Base-by-base conservation (phyloP, 179 eudicot genomes). In the Heliamphora pulchella region DNA sequence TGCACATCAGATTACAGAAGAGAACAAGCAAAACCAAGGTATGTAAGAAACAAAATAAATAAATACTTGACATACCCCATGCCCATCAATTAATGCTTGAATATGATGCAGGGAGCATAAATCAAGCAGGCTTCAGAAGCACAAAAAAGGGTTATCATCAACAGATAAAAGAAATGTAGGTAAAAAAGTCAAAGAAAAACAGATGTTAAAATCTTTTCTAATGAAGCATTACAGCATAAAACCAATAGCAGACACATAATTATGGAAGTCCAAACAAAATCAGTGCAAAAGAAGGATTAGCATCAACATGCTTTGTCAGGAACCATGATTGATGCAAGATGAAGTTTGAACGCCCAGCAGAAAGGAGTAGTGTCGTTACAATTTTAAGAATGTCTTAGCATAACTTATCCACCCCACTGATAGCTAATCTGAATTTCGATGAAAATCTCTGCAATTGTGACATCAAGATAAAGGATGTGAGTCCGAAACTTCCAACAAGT, bases 401-500 rank as follows among this genome's bases (percentile, higher is more conserved):
- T 53, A 78, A 50, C 73, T 71, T 62, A 77, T 81, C 64, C 58
- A 51, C 44, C 39, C 57, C 62, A 59, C 71, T 70, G 61, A 59
- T 22, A 8, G 39, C 59, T n/a, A 47, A 72, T 71, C 73, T 57
- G 76, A 61, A 66, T 17, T 20, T 74, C 77, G 13, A 39, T 44
- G 80, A 86, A 82, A 80, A 78, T 85, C 87, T 85, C 96, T 91
- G 96, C 96, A 90, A 89, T 86, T 87, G 87, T 86, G 86, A 89
- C 87, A 89, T 89, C 93, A 91, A 91, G 96, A 90, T 87, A 85
- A 90, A 85, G 87, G 89, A 88, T 83, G 92, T 91, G 96, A 90
- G 91, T 89, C 93, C 79, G 87, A 91, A 91, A 90, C 95, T 90
- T 90, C 95, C 88, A 91, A 91, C 90, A 87, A 89, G 90, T 81